Conservation (phyloP, 73 alveolate species). For the Diophrys appendiculata region DNA sequence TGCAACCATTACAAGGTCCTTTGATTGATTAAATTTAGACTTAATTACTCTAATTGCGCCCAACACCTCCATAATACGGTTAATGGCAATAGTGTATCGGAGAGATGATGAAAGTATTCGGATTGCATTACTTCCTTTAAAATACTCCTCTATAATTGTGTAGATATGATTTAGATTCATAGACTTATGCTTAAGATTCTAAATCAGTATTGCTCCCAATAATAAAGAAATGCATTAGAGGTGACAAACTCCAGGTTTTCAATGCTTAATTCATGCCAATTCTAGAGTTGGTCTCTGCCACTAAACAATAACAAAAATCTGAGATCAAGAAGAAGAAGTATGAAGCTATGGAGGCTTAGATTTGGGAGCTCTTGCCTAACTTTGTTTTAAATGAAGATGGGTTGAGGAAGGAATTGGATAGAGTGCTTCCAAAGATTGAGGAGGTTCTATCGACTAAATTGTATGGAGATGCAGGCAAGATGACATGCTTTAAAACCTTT, state of each 20-base stretch:
- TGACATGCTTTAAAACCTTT: neutral
- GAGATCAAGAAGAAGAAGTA: conserved; percentile 16
- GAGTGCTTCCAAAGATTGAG: neutral
- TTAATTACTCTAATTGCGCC: neutral
- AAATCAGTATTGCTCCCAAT: conserved; percentile 36
- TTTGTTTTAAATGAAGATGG: conserved; percentile 2
- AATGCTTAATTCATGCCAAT: conserved; percentile 36
- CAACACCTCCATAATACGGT: neutral
- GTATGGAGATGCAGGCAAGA: neutral
- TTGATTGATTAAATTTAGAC: conserved; percentile 26
- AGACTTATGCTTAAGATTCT: conserved; percentile 40
- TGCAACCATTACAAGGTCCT: conserved; percentile 3
- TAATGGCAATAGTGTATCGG: conserved; percentile 48
- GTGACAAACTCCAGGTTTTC: conserved; percentile 25
- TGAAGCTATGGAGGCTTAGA: conserved; percentile 24
- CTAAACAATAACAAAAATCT: neutral
- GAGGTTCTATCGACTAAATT: neutral
- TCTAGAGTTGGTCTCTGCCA: neutral
- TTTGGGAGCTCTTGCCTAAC: conserved; percentile 59
- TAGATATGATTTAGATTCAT: conserved; percentile 15
- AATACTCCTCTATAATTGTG: conserved; percentile 29
- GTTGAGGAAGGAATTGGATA: neutral
- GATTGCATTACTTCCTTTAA: conserved; percentile 36
- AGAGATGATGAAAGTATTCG: conserved; percentile 30
- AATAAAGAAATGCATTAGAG: conserved; percentile 10